A percentile compares a stretch with the other conserved stretches of the same genome.
Conservation (phyloP, 1,284 basidiomycete genomes). For the Vanrija sp. region DNA sequence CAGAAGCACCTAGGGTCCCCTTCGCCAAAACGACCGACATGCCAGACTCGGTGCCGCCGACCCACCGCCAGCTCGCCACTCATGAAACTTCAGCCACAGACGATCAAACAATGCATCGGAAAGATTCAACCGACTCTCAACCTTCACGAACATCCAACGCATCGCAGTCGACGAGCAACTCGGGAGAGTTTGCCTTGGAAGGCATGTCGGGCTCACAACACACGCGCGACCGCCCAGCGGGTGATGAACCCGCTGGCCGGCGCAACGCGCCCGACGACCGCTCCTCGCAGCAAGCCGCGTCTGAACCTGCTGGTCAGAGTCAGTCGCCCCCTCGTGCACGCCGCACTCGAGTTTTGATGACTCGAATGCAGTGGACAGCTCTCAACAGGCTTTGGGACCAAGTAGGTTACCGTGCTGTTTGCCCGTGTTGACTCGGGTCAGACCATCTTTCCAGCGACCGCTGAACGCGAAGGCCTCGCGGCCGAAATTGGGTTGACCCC, state of each 20-base stretch:
- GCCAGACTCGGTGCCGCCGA: too few relatives aligned
- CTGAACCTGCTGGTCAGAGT: neutral
- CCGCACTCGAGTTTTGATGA: slow-evolving; percentile 30
- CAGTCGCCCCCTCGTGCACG: slow-evolving; percentile 10
- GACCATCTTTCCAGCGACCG: slow-evolving; percentile 41
- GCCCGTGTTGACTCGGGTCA: slow-evolving; percentile 7
- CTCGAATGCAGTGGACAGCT: slow-evolving; percentile 16
- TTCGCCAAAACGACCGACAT: too few relatives aligned
- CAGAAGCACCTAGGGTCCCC: too few relatives aligned
- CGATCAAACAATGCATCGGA: too few relatives aligned
- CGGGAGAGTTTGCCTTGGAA: neutral
- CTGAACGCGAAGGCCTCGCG: slow-evolving; percentile 35
- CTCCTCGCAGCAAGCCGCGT: neutral
- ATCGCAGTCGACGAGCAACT: neutral
- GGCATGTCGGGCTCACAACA: neutral
- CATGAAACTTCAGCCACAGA: too few relatives aligned
- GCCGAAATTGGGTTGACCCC: slow-evolving; percentile 35
- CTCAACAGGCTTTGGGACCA: slow-evolving; percentile 19
- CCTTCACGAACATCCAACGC: too few relatives aligned
- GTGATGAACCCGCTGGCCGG: neutral
- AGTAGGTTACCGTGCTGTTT: slow-evolving; percentile 9
- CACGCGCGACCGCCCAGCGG: neutral
- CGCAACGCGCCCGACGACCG: neutral
- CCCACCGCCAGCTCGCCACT: too few relatives aligned
- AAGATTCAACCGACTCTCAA: too few relatives aligned